These are phyloP conservation scores for Paracorniculantispora psalliotae DNA, from an alignment of 2,329 filamentous ascomycete genomes.

Conservation along the genomic window DNA sequence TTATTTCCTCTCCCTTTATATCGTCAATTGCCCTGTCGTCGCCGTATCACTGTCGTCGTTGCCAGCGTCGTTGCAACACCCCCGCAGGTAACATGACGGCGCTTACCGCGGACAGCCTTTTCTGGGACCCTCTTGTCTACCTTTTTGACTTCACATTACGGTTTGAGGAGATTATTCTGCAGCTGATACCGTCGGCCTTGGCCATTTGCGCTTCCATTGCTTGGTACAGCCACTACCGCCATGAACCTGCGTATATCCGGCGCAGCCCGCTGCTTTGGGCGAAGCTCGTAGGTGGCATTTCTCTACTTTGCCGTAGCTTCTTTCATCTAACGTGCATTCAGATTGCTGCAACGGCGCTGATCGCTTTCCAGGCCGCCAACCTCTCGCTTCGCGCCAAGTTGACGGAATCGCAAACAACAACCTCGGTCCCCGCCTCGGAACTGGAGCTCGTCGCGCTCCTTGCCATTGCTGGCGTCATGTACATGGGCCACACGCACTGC, in stretches of 20 bases:
- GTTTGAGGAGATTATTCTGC: neutral
- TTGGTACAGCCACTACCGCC: neutral
- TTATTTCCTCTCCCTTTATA: too few relatives aligned
- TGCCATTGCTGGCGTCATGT: neutral
- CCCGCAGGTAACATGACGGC: neutral
- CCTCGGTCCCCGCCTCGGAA: neutral
- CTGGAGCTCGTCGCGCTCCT: neutral
- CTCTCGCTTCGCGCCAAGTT: neutral
- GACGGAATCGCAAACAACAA: neutral
- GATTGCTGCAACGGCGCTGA: neutral
- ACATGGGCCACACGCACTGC: conserved; percentile 27
- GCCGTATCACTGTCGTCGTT: neutral
- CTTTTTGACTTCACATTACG: neutral
- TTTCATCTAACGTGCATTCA: neutral
- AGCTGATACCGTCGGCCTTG: neutral
- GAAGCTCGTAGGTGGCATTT: neutral
- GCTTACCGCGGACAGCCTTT: neutral
- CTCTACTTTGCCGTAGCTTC: too few relatives aligned
- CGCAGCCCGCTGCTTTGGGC: neutral
- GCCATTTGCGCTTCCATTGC: neutral
- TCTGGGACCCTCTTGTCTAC: neutral
- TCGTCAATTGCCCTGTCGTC: too few relatives aligned
- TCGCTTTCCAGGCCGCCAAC: neutral
- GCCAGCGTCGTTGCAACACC: too few relatives aligned
- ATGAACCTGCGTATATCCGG: neutral